These are phyloP conservation scores for Marasmius sp. DNA, from an alignment of 1,284 basidiomycete genomes.

Conservation along the genomic window DNA sequence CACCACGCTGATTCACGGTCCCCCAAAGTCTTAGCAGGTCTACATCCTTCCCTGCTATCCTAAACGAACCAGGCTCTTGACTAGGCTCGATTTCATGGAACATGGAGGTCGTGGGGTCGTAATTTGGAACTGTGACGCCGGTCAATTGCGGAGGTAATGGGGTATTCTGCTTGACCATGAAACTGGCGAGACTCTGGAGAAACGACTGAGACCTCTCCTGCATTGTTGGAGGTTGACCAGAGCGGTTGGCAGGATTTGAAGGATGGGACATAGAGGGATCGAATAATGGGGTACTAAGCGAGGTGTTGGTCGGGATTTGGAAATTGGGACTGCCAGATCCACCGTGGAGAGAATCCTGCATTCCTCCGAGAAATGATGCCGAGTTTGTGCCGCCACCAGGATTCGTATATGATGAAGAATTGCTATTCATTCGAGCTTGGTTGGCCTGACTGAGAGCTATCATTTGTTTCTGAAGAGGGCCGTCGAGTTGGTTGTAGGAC, in stretches of 20 bases:
- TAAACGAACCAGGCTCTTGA: slow-evolving; percentile 58
- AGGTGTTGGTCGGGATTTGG: slow-evolving; percentile 37
- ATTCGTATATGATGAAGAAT: slow-evolving; percentile 42
- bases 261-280: slow-evolving; percentile 44
- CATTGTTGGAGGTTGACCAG: slow-evolving; percentile 9
- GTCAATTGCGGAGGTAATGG: slow-evolving; percentile 70
- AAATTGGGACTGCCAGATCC: slow-evolving; percentile 35
- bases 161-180: slow-evolving; percentile 52
- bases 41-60: slow-evolving; percentile 76
- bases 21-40: slow-evolving; percentile 74
- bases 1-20: slow-evolving; percentile 55
- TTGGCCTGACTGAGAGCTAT: slow-evolving; percentile 66
- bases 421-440: slow-evolving; percentile 54
- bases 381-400: slow-evolving; percentile 55
- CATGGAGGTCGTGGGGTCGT: slow-evolving; percentile 57
- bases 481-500: slow-evolving; percentile 41
- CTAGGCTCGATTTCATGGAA: slow-evolving; percentile 66
- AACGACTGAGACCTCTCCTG: slow-evolving; percentile 60
- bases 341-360: slow-evolving; percentile 44
- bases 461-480: slow-evolving; percentile 70
- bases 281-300: slow-evolving; percentile 36
- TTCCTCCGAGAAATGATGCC: slow-evolving; percentile 65
- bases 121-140: slow-evolving; percentile 52
- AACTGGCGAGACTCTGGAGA: slow-evolving; percentile 52
- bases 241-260: slow-evolving; percentile 27